Conservation (phyloP, 331 rosid genomes). For the Rosa hybrid region DNA sequence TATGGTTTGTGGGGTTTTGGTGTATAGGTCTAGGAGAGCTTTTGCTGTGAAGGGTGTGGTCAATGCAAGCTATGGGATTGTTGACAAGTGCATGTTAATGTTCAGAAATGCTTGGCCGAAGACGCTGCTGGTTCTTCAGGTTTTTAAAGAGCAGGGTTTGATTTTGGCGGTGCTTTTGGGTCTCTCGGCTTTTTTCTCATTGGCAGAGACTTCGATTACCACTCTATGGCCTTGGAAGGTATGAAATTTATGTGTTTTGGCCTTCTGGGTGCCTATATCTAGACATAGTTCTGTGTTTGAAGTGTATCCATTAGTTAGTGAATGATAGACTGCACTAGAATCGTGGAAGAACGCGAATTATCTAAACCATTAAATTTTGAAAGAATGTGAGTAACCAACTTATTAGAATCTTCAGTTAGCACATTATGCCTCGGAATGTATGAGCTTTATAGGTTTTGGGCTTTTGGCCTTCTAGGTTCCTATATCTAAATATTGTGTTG, state of each 20-base stretch:
- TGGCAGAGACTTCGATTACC: slow-evolving; percentile 99
- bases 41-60: slow-evolving; percentile 67
- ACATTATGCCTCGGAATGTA: slow-evolving; percentile 98
- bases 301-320: background rate
- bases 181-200: slow-evolving; percentile 93
- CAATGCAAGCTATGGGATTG: slow-evolving; percentile 74
- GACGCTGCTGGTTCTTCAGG: slow-evolving; percentile 61
- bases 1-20: slow-evolving; percentile 61
- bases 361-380: background rate
- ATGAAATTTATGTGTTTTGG: slow-evolving; percentile 3
- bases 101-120: slow-evolving; percentile 86
- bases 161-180: slow-evolving; percentile 81
- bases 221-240: slow-evolving; percentile 99
- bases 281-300: background rate
- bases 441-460: background rate
- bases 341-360: background rate
- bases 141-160: slow-evolving; percentile 92
- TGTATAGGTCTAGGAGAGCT: slow-evolving; percentile 61
- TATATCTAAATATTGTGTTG: background rate
- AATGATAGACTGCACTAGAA: background rate
- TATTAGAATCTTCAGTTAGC: slow-evolving; percentile 54
- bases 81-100: slow-evolving; percentile 69
- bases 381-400: background rate
- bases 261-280: background rate
- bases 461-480: background rate